These are phyloP conservation scores for Daldinia sp. DNA, from an alignment of 2,329 filamentous ascomycete genomes.

Conservation along the genomic window DNA sequence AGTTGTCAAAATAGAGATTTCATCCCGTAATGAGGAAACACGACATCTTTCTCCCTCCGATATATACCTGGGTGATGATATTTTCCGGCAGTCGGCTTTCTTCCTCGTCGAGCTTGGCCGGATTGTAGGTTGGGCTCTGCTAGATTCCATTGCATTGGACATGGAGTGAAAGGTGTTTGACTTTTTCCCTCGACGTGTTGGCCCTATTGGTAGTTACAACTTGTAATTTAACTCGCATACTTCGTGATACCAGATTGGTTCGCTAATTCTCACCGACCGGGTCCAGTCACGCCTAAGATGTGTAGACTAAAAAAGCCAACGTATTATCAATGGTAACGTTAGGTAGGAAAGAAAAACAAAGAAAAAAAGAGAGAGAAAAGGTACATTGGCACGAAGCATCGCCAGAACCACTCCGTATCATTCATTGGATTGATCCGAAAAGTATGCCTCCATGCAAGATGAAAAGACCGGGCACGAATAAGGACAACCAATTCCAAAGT, in stretches of 20 bases:
- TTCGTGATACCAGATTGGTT: conserved; percentile 32
- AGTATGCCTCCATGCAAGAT: conserved; percentile 31
- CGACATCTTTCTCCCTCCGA: not conserved
- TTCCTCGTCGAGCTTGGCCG: conserved; percentile 8
- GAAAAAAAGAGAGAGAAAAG: conserved; percentile 4
- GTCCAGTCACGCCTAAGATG: conserved; percentile 28
- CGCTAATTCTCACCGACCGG: conserved; percentile 30
- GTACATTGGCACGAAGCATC: conserved; percentile 15
- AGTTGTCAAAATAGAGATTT: not conserved
- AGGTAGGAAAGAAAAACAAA: conserved; percentile 9
- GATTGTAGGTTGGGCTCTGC: conserved; percentile 30
- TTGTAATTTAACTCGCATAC: conserved; percentile 32
- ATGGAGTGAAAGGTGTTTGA: conserved; percentile 27
- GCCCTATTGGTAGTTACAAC: conserved; percentile 24
- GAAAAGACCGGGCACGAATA: conserved; percentile 31
- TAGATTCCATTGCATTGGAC: conserved; percentile 28
- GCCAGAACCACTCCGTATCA: conserved; percentile 27
- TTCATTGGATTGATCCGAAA: conserved; percentile 35
- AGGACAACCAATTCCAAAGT: conserved; percentile 28
- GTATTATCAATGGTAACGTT: conserved; percentile 3
- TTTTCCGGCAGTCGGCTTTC: conserved; percentile 5
- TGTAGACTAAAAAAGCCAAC: conserved; percentile 10
- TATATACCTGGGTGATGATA: not conserved
- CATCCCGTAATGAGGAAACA: conserved; percentile 3
- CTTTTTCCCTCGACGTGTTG: conserved; percentile 15